Evolutionary conservation across 2,329 filamentous ascomycete species (phyloP).

Genomic region (Pseudocercospora eumusae): DNA sequence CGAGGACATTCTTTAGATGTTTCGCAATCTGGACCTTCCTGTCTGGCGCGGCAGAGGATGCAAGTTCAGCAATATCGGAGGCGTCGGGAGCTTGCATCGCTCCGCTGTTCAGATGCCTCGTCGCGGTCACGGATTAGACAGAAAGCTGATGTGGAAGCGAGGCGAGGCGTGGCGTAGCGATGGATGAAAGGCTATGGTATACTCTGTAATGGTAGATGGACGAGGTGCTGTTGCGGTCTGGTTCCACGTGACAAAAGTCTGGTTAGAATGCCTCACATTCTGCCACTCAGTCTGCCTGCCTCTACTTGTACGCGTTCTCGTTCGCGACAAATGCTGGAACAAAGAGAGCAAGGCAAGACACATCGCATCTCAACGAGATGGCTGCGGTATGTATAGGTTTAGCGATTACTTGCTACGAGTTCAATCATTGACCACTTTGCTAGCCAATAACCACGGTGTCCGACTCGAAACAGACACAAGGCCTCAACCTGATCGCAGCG

Average conservation of each 20-base stretch:
- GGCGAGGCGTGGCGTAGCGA: too few relatives aligned
- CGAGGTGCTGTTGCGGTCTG: not conserved
- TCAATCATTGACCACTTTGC: not conserved
- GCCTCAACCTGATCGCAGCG: slow-evolving; percentile 94
- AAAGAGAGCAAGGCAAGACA: not conserved
- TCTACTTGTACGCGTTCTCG: not conserved
- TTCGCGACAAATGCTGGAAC: not conserved
- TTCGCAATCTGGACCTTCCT: slow-evolving; percentile 60
- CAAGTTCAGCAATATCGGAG: slow-evolving; percentile 24
- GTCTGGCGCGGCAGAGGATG: slow-evolving; percentile 33
- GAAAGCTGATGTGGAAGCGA: not conserved
- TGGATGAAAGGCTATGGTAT: not conserved
- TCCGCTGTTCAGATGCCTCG: not conserved
- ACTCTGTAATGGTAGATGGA: not conserved
- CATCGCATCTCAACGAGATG: too few relatives aligned
- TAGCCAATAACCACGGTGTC: slow-evolving; percentile 78
- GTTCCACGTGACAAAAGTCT: not conserved
- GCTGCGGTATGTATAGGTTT: slow-evolving; percentile 12
- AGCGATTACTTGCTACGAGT: not conserved
- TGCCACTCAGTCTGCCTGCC: not conserved
- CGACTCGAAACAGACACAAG: slow-evolving; percentile 92
- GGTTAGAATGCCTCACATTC: not conserved
- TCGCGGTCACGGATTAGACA: not conserved
- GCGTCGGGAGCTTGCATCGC: not conserved
- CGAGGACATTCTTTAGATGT: slow-evolving; percentile 81